Percentiles rank a stretch among this genome's conserved stretches.
phyloP scores from a whole-genome alignment of 208 protist species.

The Angomonas ambiguus region DNA sequence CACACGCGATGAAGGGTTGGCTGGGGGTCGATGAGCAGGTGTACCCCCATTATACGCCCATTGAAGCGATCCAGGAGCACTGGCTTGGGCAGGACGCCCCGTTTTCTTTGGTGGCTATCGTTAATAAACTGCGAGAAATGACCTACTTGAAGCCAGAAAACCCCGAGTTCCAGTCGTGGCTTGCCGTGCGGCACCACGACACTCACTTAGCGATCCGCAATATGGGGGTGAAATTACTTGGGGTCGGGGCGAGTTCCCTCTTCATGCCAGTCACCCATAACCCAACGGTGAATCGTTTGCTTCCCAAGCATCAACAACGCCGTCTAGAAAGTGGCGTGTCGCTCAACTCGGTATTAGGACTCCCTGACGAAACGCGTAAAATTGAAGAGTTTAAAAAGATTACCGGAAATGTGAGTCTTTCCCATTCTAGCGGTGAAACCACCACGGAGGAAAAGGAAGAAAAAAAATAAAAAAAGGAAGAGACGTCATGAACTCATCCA shows the following conservation, averaged over 20 bases:
- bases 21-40: constrained; percentile 79
- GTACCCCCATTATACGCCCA: constrained; percentile 84
- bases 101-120: constrained; percentile 74
- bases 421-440: not conserved
- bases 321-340: constrained; percentile 71
- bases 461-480: not conserved
- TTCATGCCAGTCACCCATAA: constrained; percentile 77
- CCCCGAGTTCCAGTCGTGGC: constrained; percentile 87
- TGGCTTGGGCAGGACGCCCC: constrained; percentile 87
- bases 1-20: constrained; percentile 83
- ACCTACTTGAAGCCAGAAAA: constrained; percentile 82
- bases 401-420: constrained; percentile 31
- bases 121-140: constrained; percentile 90
- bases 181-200: constrained; percentile 68
- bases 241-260: constrained; percentile 75
- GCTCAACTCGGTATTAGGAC: constrained; percentile 62
- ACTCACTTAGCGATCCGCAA: constrained; percentile 82
- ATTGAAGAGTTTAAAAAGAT: constrained; percentile 81
- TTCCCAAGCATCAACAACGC: constrained; percentile 81
- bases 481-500: not conserved
- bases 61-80: constrained; percentile 87
- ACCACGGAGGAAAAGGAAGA: not conserved
- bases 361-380: constrained; percentile 79
- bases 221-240: constrained; percentile 74
- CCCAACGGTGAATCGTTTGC: constrained; percentile 77